Evolutionary conservation across 139 green algal species (phyloP).

Genomic region (Auxenochlorella pyrenoidosa): DNA sequence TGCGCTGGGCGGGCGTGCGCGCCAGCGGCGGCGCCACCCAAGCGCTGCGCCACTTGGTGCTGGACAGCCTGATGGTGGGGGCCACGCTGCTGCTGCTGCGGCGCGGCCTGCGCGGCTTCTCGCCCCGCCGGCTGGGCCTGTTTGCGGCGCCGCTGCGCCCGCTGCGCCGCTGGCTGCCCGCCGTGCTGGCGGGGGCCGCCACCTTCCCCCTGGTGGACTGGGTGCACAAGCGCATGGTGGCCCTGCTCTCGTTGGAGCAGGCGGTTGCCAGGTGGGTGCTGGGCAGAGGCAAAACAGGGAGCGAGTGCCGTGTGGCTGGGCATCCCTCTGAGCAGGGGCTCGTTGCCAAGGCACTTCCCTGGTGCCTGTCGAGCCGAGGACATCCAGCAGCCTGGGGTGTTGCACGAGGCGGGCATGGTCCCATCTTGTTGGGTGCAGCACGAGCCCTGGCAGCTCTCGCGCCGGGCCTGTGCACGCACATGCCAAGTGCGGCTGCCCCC

Average conservation of each 20-base stretch:
- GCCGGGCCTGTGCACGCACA: too few species aligned
- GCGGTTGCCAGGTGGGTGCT: neutral
- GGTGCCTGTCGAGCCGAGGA: too few species aligned
- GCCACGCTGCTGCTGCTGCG: slow-evolving; percentile 77
- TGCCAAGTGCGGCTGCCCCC: too few species aligned
- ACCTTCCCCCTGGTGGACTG: slow-evolving; percentile 53
- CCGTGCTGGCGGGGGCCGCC: slow-evolving; percentile 31
- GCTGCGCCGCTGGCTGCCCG: slow-evolving; percentile 37
- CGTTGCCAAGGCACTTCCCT: too few species aligned
- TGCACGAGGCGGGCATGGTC: too few species aligned
- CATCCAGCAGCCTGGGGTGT: too few species aligned
- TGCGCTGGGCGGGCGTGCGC: slow-evolving; percentile 68
- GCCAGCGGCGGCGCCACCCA: slow-evolving; percentile 50
- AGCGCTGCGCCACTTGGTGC: slow-evolving; percentile 74
- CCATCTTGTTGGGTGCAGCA: too few species aligned
- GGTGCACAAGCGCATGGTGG: slow-evolving; percentile 31
- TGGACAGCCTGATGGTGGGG: slow-evolving; percentile 77
- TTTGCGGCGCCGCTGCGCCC: slow-evolving; percentile 46
- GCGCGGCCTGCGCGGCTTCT: slow-evolving; percentile 62
- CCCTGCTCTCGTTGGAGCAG: slow-evolving; percentile 2
- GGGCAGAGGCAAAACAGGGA: neutral
- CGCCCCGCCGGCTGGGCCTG: slow-evolving; percentile 55
- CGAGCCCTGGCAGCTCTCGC: too few species aligned
- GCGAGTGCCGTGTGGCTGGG: neutral
- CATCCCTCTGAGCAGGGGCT: too few species aligned